These are phyloP conservation scores for Heterobasidion occidentale DNA, from an alignment of 1,284 basidiomycete genomes.

Conservation along the genomic window DNA sequence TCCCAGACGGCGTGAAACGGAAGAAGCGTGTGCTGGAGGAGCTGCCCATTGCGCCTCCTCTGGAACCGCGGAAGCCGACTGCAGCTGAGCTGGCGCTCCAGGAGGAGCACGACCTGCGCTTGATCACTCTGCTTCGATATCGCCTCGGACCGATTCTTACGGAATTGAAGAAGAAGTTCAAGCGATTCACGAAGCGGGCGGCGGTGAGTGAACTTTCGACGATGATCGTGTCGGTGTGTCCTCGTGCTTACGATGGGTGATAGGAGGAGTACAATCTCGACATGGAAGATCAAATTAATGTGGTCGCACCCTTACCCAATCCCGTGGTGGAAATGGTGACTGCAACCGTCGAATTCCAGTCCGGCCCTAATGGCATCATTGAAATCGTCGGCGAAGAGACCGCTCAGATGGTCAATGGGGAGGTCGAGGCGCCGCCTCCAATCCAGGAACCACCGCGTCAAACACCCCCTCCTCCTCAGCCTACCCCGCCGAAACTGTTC, in stretches of 20 bases:
- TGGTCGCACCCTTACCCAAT: neutral
- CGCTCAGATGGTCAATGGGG: slow-evolving; percentile 4
- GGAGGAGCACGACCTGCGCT: slow-evolving; percentile 72
- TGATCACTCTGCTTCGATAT: slow-evolving; percentile 81
- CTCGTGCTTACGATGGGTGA: slow-evolving; percentile 1
- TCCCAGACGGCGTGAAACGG: slow-evolving; percentile 85
- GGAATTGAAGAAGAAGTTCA: slow-evolving; percentile 91
- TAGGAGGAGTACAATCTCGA: slow-evolving; percentile 69
- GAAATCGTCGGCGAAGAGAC: slow-evolving; percentile 34
- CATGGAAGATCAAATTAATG: neutral
- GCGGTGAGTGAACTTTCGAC: slow-evolving; percentile 42
- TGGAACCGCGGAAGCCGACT: slow-evolving; percentile 80
- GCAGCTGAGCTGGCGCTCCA: slow-evolving; percentile 81
- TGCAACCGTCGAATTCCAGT: slow-evolving; percentile 31
- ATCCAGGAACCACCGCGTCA: neutral
- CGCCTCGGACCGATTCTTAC: slow-evolving; percentile 81
- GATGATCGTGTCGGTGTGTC: neutral
- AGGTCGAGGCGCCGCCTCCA: neutral
- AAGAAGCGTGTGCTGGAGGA: slow-evolving; percentile 82
- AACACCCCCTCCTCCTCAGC: slow-evolving; percentile 1
- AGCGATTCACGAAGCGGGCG: slow-evolving; percentile 81
- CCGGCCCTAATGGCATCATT: slow-evolving; percentile 33
- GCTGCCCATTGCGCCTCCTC: slow-evolving; percentile 83
- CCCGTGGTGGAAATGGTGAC: slow-evolving; percentile 17
- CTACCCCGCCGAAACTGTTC: slow-evolving; percentile 33